Conservation (phyloP, 768 basidiomycete genomes). For the Collybia nuda region DNA sequence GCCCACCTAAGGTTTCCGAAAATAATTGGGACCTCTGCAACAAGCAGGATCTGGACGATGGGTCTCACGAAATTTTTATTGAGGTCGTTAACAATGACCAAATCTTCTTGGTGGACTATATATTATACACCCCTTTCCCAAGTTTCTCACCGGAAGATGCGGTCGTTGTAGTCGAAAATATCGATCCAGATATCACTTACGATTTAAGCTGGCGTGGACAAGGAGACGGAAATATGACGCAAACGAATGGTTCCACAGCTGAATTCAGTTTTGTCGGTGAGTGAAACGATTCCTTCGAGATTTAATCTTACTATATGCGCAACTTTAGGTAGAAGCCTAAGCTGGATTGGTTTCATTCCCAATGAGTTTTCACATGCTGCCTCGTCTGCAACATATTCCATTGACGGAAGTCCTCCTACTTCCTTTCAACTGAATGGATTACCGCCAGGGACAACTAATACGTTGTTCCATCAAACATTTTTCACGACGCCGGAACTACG, state of each 20-base stretch:
- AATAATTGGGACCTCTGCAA: conserved; percentile 22
- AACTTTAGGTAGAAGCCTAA: conserved; percentile 8
- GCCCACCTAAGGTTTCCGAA: neutral
- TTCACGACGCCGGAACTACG: conserved; percentile 20
- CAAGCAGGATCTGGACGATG: conserved; percentile 11
- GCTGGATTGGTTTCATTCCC: conserved; percentile 11
- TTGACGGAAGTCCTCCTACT: conserved; percentile 17
- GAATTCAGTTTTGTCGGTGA: conserved; percentile 22
- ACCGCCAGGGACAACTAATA: conserved; percentile 1
- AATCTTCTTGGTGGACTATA: conserved; percentile 27
- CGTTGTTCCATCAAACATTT: conserved; percentile 21
- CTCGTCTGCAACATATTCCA: conserved; percentile 10
- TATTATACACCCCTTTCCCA: conserved; percentile 24
- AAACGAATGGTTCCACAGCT: conserved; percentile 9
- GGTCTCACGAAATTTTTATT: conserved; percentile 21
- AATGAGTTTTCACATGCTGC: neutral
- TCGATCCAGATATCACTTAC: conserved; percentile 19
- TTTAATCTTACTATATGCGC: conserved; percentile 1
- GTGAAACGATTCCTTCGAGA: neutral
- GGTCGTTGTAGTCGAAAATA: conserved; percentile 15
- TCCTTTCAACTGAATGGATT: conserved; percentile 21
- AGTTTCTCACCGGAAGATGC: conserved; percentile 13
- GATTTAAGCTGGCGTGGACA: conserved; percentile 19
- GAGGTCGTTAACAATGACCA: conserved; percentile 17
- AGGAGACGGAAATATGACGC: conserved; percentile 18